phyloP scores from a whole-genome alignment of 306 rosid genomes.

The Phaseolus lunatus region DNA sequence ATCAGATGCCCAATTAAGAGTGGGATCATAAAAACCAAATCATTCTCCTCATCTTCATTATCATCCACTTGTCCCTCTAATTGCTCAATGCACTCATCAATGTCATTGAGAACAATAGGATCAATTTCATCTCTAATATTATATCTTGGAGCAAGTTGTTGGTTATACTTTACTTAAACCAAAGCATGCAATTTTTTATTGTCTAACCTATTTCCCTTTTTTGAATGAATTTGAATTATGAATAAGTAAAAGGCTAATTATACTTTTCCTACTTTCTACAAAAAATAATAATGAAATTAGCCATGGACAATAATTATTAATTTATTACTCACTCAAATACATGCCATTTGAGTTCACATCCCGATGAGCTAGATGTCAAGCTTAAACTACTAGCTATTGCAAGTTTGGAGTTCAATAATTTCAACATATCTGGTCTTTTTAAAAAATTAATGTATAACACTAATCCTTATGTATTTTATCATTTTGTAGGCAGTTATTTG shows the following conservation, averaged over 20 bases:
- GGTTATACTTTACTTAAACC: not conserved
- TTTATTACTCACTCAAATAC: not conserved
- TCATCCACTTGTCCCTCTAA: not conserved
- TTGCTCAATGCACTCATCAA: not conserved
- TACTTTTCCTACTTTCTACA: not conserved
- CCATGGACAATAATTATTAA: too few species aligned
- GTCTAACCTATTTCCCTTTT: too few species aligned
- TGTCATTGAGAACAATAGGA: too few species aligned
- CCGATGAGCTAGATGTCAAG: not conserved
- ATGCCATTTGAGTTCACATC: not conserved
- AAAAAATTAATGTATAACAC: conserved; percentile 31
- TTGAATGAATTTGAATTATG: too few species aligned
- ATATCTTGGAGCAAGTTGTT: not conserved
- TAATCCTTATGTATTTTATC: conserved; percentile 54
- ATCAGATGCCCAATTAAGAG: not conserved
- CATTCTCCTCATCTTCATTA: not conserved
- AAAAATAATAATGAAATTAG: too few species aligned
- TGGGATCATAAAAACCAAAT: not conserved
- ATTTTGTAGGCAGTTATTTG: conserved; percentile 92
- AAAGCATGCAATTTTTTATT: too few species aligned
- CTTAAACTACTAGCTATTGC: not conserved
- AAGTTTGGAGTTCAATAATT: not conserved
- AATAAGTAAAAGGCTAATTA: too few species aligned
- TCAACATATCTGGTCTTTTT: conserved; percentile 34
- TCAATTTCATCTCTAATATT: not conserved